phyloP scores from a whole-genome alignment of 495 filamentous ascomycete genomes.

The Aspergillus olivimuriae region DNA sequence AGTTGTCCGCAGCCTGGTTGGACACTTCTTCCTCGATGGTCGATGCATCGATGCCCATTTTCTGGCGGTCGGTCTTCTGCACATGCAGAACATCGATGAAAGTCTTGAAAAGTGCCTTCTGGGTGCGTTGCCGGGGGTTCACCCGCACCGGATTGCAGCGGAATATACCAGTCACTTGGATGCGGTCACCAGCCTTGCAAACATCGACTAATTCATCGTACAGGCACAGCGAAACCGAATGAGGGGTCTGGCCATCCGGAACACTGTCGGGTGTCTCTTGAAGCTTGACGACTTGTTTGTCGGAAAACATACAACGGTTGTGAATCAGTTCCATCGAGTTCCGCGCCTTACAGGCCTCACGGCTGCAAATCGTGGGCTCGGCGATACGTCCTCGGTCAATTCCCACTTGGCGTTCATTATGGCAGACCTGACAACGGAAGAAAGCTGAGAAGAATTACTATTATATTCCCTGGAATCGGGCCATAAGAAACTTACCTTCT shows the following conservation, averaged over 20 bases:
- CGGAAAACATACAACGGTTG: constrained; percentile 89
- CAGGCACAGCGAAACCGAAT: constrained; percentile 93
- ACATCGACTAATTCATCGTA: constrained; percentile 97
- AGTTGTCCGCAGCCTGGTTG: constrained; percentile 63
- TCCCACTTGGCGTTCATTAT: constrained; percentile 81
- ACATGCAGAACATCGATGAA: constrained; percentile 94
- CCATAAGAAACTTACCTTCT: constrained; percentile 44
- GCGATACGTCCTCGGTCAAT: constrained; percentile 95
- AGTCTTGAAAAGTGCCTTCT: constrained; percentile 95
- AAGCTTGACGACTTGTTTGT: constrained; percentile 98
- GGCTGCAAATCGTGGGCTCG: constrained; percentile 86
- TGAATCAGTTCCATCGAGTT: constrained; percentile 99
- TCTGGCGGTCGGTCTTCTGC: constrained; percentile 91
- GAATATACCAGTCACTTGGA: constrained; percentile 96
- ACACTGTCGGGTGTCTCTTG: constrained; percentile 95
- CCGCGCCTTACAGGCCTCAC: constrained; percentile 70
- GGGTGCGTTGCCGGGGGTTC: constrained; percentile 83
- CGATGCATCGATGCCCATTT: constrained; percentile 84
- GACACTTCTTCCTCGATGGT: constrained; percentile 82
- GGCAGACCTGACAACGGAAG: constrained; percentile 90
- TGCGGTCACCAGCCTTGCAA: constrained; percentile 93
- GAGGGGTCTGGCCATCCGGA: constrained; percentile 91
- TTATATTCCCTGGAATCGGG: neutral
- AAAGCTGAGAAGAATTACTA: constrained; percentile 49
- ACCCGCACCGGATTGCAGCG: constrained; percentile 91